Evolutionary conservation across 2,329 filamentous ascomycete species (phyloP), one percentile per base, ranked within the genome.

Genomic region (Claviceps spartinae): DNA sequence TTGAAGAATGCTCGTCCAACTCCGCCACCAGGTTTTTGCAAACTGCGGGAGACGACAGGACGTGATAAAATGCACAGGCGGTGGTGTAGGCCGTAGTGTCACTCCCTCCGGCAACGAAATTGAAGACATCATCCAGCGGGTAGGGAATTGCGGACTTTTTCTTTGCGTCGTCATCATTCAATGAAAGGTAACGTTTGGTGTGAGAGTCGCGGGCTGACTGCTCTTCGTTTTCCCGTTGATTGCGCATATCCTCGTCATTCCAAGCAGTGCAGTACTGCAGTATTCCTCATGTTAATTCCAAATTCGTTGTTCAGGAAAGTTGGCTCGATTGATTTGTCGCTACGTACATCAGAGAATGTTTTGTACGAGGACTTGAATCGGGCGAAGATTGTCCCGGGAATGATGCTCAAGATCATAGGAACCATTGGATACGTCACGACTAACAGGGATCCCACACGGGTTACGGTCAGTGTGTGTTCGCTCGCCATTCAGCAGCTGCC

Each of bases 21-120:
- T 50, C 48, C 11, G 3, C 14, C 13, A 50, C 24, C 5, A 50
- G 40, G 6, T 26, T 45, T 34, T 9, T n/a, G 26, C 18, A n/a
- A 8, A 50, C 42, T 16, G 22, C 16, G 13, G 41, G 41, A 24
- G 48, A 50, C 26, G 48, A 50, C 11, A 50, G 41, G 30, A 50
- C 24, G 41, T 50, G 24, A 20, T 45, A 50, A 30, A 50, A 45
- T 14, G 48, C 48, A 16, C 37, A 43, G 13, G 40, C 48, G 41
- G 42, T 34, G 9, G 48, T 50, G 18, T 50, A 38, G n/a, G 48
- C 26, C 9, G 48, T 50, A 13, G 48, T 50, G 30, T 50, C 48
- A 18, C 26, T 45, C 5, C 48, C 48, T 8, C 48, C 48, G 4
- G 48, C 48, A n/a, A 50, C 37, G 14, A 50, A 50, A 24, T 45